These are phyloP conservation scores for Fusarium tupiense DNA, from an alignment of 2,329 filamentous ascomycete genomes.

Conservation along the genomic window DNA sequence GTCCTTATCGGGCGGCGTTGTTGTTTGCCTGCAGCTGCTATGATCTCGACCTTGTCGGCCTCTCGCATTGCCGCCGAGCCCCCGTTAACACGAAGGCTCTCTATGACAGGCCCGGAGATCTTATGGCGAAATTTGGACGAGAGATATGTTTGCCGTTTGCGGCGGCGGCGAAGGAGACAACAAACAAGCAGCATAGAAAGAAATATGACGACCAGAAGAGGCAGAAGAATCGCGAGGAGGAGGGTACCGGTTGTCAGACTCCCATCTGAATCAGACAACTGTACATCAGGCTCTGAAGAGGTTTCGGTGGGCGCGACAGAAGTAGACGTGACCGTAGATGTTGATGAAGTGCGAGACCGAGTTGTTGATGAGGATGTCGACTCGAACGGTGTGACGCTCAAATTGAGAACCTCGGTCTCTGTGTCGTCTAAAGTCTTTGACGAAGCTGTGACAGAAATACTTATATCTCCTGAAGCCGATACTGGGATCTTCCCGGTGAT, in stretches of 20 bases:
- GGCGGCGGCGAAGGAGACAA: slow-evolving; percentile 47
- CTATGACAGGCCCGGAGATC: slow-evolving; percentile 46
- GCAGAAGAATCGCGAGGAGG: slow-evolving; percentile 57
- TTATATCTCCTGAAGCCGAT: slow-evolving; percentile 45
- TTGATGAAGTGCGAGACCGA: slow-evolving; percentile 22
- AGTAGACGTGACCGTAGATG: slow-evolving; percentile 33
- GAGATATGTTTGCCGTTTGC: slow-evolving; percentile 42
- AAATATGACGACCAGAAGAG: slow-evolving; percentile 50
- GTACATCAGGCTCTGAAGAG: slow-evolving; percentile 22
- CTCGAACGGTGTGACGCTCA: slow-evolving; percentile 48
- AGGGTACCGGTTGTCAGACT: slow-evolving; percentile 48
- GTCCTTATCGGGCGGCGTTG: slow-evolving; percentile 26
- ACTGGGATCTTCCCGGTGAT: slow-evolving; percentile 55
- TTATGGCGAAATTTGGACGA: slow-evolving; percentile 46
- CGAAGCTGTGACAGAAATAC: slow-evolving; percentile 46
- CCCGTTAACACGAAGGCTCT: slow-evolving; percentile 43
- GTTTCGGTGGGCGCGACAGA: slow-evolving; percentile 34
- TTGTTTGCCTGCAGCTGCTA: slow-evolving; percentile 6
- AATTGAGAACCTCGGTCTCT: slow-evolving; percentile 51
- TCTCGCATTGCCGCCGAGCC: slow-evolving; percentile 40
- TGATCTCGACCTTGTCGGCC: slow-evolving; percentile 23
- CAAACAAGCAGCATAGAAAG: slow-evolving; percentile 48
- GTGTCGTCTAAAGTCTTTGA: slow-evolving; percentile 48
- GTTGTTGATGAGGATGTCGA: slow-evolving; percentile 31
- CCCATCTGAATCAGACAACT: slow-evolving; percentile 21